A percentile compares a stretch with the other conserved stretches of the same genome.
Evolutionary conservation across 495 filamentous ascomycete species (phyloP).

Genomic region (Neurospora discreta): DNA sequence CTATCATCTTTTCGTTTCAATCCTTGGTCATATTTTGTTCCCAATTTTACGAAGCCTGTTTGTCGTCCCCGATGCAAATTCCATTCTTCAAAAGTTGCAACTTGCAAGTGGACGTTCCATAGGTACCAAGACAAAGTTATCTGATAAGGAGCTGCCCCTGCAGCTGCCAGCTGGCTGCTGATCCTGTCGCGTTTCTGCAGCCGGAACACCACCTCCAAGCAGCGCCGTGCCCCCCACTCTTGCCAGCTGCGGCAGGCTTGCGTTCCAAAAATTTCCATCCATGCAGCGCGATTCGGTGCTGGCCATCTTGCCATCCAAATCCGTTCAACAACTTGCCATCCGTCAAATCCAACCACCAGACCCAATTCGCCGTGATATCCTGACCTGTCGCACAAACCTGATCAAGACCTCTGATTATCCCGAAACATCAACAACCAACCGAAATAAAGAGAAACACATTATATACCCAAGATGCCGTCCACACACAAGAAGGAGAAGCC

Average conservation of each 20-base stretch:
- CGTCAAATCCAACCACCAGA: neutral
- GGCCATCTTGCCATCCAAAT: neutral
- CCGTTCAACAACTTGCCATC: neutral
- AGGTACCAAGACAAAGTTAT: neutral
- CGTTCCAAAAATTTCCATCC: conserved; percentile 11
- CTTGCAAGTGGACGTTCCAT: neutral
- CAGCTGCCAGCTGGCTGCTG: neutral
- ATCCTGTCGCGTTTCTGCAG: neutral
- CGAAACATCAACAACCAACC: neutral
- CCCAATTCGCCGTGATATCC: neutral
- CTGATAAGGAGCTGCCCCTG: neutral
- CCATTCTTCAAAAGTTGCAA: neutral
- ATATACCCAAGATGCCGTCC: conserved; percentile 58
- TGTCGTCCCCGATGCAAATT: neutral
- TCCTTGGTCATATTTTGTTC: too few species aligned
- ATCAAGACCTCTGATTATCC: neutral
- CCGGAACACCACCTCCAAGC: neutral
- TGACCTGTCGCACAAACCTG: neutral
- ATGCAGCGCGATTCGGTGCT: neutral
- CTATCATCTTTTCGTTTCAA: too few species aligned
- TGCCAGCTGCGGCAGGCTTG: conserved; percentile 5
- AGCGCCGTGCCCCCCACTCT: conserved; percentile 6
- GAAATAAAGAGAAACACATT: neutral
- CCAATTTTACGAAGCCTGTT: too few species aligned
- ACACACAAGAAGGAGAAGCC: conserved; percentile 92